Evolutionary conservation across 345 rosid species (phyloP), one percentile per base, ranked within the genome.

Genomic region (Odontarrhena argentea): DNA sequence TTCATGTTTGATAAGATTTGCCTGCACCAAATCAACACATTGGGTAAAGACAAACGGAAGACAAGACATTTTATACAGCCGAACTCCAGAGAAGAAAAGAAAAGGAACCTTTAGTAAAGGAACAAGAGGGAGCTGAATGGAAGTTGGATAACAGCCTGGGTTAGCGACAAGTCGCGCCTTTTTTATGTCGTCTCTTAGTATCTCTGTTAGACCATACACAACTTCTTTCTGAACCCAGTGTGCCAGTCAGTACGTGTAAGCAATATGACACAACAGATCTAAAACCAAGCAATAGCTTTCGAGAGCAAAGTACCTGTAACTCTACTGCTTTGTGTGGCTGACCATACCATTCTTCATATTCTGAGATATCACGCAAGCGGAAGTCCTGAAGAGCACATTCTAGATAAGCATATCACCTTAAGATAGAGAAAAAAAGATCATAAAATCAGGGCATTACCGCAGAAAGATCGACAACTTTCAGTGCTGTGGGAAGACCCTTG

Each of bases 91-190:
- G 18, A 55, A 38, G 25, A 66, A 35, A 8, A 44, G 5, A 52
- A 41, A 51, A 38, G 40, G 35, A 47, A 94, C 99, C 96, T 91
- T 83, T 55, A 88, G 70, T 69, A 94, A 70, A 64, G 97, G 97
- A 79, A 91, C 80, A 65, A 94, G 93, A 46, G 97, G 97, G 79
- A 94, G 93, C 73, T 94, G 99, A 77, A 91, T 80, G 2, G 97
- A 81, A 34, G 99, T 94, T 5, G 99, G 99, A 74, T 94, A 94
- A 72, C 99, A 94, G 63, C 97, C 99, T 56, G 99, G 99, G 67
- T 94, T 94, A 76, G 97, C 99, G 26, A 94, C 99, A 25, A 94
- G 78, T 22, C 78, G 85, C 7, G 96, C 96, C 45, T 55, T 61
- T 80, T 62, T 78, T 12, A 94, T 77, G 68, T 86, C 87, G 7